These are phyloP conservation scores for button mushroom (Agaricus bisporus) DNA, from an alignment of 768 basidiomycete genomes.

Conservation along the genomic window DNA sequence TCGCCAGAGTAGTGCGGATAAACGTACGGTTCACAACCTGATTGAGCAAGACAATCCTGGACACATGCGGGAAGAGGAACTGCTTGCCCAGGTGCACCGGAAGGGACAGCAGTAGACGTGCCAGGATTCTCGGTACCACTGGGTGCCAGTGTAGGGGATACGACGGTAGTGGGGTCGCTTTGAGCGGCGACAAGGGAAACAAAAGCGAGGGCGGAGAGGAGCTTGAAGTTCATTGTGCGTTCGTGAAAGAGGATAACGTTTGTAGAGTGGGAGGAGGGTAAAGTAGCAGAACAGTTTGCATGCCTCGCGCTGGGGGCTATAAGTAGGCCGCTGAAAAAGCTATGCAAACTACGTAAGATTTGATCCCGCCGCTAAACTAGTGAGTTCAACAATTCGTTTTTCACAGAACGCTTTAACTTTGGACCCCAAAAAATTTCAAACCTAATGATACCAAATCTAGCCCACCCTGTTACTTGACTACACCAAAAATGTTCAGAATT, in stretches of 20 bases:
- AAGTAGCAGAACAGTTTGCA: background rate
- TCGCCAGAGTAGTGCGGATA: too few relatives aligned
- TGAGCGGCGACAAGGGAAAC: slow-evolving; percentile 3
- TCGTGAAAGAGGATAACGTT: background rate
- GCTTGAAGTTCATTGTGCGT: slow-evolving; percentile 6
- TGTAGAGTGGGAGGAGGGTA: background rate
- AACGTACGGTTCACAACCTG: slow-evolving; percentile 1
- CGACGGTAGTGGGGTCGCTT: background rate
- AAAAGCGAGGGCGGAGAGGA: slow-evolving; percentile 2
- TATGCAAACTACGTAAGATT: background rate
- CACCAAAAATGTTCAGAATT: too few relatives aligned
- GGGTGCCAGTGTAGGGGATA: background rate
- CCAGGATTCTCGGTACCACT: background rate
- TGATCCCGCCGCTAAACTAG: too few relatives aligned
- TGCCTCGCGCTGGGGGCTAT: background rate
- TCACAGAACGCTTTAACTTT: background rate
- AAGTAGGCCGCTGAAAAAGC: slow-evolving; percentile 4
- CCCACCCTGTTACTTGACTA: too few relatives aligned
- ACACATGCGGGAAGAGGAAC: background rate
- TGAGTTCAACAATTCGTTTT: too few relatives aligned
- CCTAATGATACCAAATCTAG: too few relatives aligned
- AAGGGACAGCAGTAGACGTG: background rate
- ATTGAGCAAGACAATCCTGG: background rate
- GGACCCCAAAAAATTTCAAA: slow-evolving; percentile 2
- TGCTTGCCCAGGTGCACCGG: background rate